Evolutionary conservation across 78 protist species (phyloP), one percentile per base, ranked within the genome.

Genomic region (Pelomyxa schiedti): DNA sequence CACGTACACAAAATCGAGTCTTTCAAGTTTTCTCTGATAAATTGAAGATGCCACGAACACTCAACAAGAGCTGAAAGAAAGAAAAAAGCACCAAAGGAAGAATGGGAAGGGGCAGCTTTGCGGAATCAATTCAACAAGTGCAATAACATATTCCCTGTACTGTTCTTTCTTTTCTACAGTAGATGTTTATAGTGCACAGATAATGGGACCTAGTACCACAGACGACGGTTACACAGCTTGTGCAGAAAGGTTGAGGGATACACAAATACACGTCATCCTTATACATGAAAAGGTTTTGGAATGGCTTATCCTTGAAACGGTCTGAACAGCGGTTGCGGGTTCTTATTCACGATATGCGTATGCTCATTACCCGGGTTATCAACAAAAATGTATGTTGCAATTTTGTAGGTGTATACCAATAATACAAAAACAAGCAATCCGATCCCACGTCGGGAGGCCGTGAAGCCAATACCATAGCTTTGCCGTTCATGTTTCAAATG

Each of bases 51-150:
- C 82, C 95, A 92, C 80, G 32, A 69, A 40, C 89, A 90, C 58
- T 93, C 93, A 0, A 64, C 88, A 36, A 74, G 75, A 26, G 91
- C 88, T 1, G 90, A 86, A 69, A 47, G 79, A 24, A 4, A 39
- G 4, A 74, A 42, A 76, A 43, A 75, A 42, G 74, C 43, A 5
- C 78, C 90, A 29, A 82, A 87, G 79, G 66, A 64, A 30, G 94
- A 90, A 38, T 92, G 94, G 94, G 93, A 84, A 35, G 96, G 92
- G 8, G 94, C 96, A 16, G 72, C 89, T 4, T 66, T 92, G 22
- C 88, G 96, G 66, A 92, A 92, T 81, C 73, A 65, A 42, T 77
- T 80, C 36, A 72, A 89, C 8, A 74, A 66, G 40, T 86, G 93
- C 81, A 92, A 92, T 85, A 70, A 68, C 53, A 32, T 92, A 22